Evolutionary conservation across 2,329 filamentous ascomycete genomes (phyloP), one percentile per base, ranked within the genome.

Genomic region (Fusarium vanettenii): DNA sequence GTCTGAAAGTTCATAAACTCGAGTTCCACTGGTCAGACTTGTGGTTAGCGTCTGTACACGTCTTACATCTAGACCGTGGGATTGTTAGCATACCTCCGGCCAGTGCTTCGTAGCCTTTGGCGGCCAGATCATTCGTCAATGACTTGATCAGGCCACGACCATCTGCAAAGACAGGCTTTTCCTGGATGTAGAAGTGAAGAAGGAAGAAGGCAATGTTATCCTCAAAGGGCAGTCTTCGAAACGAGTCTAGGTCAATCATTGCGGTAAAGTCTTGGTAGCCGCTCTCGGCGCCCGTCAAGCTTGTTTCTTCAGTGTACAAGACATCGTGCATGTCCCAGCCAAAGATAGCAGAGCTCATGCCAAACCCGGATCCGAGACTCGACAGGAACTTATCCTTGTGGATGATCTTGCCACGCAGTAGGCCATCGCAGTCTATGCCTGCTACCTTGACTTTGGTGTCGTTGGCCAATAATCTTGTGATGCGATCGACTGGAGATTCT

Each of bases 241-340:
- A 57, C 0, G n/a, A 35, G 0, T 31, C 20, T 13, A 57, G 2
- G 52, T 57, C 52, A 16, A 33, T 31, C 13, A 57, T 33, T 2
- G 52, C 52, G 3, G 31, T 33, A 25, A 57, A 57, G 31, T 57
- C 52, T 8, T 31, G 29, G 8, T 57, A 57, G 11, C 52, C 52
- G 18, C 52, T 33, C 13, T 27, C 22, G n/a, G 29, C 52, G 13
- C 31, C 9, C 0, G 92, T 94, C 79, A 95, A 92, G 79, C 89
- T 89, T 66, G 95, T 87, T 81, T 95, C 93, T 74, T 89, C 89
- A 81, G 92, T 93, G 82, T 95, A 96, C 35, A 92, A 94, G 82
- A 90, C 87, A 78, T 97, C 94, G 80, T 96, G 94, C 93, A 95
- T 95, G 80, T 96, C 94, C 94, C 94, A 96, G 78, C 94, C 93